Evolutionary conservation across 2,329 filamentous ascomycete genomes (phyloP).

Genomic region (Apiospora phragmitis): DNA sequence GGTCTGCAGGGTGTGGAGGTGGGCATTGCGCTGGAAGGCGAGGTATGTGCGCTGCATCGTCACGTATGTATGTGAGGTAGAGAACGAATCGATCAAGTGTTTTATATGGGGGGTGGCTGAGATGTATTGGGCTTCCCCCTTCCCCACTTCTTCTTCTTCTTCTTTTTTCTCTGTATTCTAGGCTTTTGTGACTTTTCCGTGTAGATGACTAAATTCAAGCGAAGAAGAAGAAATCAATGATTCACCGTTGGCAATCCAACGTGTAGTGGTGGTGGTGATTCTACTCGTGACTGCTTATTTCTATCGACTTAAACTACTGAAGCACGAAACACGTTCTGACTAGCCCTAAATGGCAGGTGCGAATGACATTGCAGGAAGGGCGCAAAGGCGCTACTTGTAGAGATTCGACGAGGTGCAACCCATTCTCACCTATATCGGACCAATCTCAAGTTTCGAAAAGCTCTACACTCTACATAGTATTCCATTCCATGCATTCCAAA

Average conservation of each 20-base stretch:
- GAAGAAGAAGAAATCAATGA: neutral
- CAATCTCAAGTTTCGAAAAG: neutral
- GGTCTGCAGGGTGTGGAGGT: conserved; percentile 30
- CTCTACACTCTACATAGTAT: neutral
- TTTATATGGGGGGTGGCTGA: neutral
- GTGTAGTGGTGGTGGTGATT: neutral
- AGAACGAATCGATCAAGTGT: neutral
- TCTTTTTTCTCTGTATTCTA: neutral
- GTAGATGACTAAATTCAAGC: neutral
- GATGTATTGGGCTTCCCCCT: neutral
- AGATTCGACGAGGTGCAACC: neutral
- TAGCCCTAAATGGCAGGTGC: neutral
- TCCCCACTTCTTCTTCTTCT: neutral
- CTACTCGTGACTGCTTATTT: neutral
- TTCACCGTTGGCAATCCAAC: neutral
- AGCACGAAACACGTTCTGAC: too few relatives aligned
- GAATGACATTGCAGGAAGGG: neutral
- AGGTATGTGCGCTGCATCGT: conserved; percentile 42
- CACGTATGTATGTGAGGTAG: neutral
- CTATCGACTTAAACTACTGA: neutral
- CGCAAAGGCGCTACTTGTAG: neutral
- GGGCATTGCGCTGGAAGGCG: conserved; percentile 36
- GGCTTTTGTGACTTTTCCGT: neutral
- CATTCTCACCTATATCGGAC: neutral
- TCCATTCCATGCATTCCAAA: neutral